Evolutionary conservation across 2,329 filamentous ascomycete species (phyloP), one percentile per base, ranked within the genome.

Genomic region (Ophiostoma sp.): DNA sequence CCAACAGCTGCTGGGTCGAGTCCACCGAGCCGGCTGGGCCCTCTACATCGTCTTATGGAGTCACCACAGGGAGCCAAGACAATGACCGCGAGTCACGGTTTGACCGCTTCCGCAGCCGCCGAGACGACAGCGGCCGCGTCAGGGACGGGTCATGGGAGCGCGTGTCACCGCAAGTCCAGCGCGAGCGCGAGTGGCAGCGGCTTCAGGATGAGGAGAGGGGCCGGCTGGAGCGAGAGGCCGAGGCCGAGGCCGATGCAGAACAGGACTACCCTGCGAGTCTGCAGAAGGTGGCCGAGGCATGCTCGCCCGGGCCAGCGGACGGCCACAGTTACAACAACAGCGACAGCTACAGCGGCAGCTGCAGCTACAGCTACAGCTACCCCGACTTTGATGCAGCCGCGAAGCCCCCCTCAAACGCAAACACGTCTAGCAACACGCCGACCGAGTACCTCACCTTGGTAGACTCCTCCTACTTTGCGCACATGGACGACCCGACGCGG

Each of bases 131-230:
- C 11, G 70, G 68, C 44, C 49, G 40, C 5, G 12, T 64, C 0
- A 65, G 70, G 12, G 40, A 66, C 6, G 65, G 68, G 1, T 71
- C 69, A 7, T 71, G 68, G 66, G 68, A 69, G 40, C 70, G 70
- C 12, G 14, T 70, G 11, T 70, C 69, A 44, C 70, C 70, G 36
- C 18, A 45, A n/a, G 41, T 68, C 45, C 52, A 65, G 60, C 47
- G 38, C 41, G 47, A 66, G 14, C 67, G 60, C 2, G 60, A 40
- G 42, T 49, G 62, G 66, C 64, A 66, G 42, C 64, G 63, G 49
- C 42, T 60, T 8, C 60, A 60, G 36, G 60, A 64, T 12, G 64
- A 66, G 27, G 60, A 65, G 63, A 52, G 44, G 4, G 40, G 67
- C 4, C n/a, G 44, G n/a, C 42, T 16, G 8, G 16, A 64, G 66